These are phyloP conservation scores for Tylopilus balloui DNA, from an alignment of 768 basidiomycete genomes.

Conservation along the genomic window DNA sequence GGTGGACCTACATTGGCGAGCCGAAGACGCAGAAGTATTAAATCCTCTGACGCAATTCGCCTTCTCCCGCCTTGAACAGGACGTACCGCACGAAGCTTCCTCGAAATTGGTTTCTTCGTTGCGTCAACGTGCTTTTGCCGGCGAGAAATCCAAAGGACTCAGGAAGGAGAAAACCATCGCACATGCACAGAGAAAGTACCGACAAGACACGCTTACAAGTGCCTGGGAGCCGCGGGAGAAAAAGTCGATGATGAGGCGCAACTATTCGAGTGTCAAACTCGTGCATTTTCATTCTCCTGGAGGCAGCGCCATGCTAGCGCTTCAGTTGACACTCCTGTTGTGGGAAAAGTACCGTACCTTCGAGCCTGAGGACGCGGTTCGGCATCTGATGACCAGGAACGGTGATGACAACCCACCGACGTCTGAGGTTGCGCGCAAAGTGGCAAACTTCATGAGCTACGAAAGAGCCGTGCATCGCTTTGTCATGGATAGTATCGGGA, in stretches of 20 bases:
- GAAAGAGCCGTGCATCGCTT: constrained; percentile 38
- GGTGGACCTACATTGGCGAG: constrained; percentile 67
- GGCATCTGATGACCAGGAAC: constrained; percentile 33
- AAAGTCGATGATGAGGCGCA: constrained; percentile 27
- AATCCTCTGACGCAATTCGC: constrained; percentile 28
- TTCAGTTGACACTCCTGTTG: constrained; percentile 40
- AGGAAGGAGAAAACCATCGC: constrained; percentile 25
- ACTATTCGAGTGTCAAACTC: constrained; percentile 29
- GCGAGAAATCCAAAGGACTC: constrained; percentile 24
- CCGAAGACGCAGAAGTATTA: constrained; percentile 41
- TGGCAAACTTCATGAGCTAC: constrained; percentile 32
- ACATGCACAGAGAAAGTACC: constrained; percentile 18
- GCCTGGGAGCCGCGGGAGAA: constrained; percentile 27
- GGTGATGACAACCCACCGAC: constrained; percentile 25
- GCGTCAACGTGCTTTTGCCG: constrained; percentile 22
- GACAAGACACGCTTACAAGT: constrained; percentile 16
- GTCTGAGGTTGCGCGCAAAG: constrained; percentile 28
- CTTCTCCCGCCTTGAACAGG: constrained; percentile 28
- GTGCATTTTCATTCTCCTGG: constrained; percentile 32
- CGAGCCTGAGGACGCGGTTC: constrained; percentile 41
- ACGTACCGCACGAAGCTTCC: constrained; percentile 29
- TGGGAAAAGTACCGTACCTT: constrained; percentile 38
- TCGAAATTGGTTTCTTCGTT: constrained; percentile 29
- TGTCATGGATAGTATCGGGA: constrained; percentile 37
- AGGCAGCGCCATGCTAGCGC: constrained; percentile 42